phyloP scores from a whole-genome alignment of 495 filamentous ascomycete species.

The Penicillium riverlandense region DNA sequence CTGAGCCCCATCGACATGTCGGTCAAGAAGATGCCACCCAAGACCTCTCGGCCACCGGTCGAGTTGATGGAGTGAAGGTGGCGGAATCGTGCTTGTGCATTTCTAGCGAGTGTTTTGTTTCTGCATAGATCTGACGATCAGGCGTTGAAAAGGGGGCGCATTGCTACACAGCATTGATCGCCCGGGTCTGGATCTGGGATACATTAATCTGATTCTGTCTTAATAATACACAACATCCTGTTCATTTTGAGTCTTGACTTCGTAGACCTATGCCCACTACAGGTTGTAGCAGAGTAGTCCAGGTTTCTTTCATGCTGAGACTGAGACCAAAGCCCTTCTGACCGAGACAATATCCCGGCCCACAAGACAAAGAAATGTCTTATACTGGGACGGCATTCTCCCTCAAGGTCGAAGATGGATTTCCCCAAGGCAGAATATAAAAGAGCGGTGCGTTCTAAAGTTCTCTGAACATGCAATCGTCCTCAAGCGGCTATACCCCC shows the following conservation, averaged over 20 bases:
- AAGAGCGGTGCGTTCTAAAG: background rate
- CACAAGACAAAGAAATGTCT: background rate
- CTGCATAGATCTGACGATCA: conserved; percentile 2
- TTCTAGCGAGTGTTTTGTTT: conserved; percentile 13
- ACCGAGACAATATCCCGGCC: background rate
- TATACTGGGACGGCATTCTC: too few relatives aligned
- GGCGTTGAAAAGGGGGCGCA: too few relatives aligned
- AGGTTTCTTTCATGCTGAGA: background rate
- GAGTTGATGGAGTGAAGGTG: conserved; percentile 66
- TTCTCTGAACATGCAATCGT: background rate
- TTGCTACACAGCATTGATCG: background rate
- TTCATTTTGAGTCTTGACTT: too few relatives aligned
- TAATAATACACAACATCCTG: too few relatives aligned
- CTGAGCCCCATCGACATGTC: conserved; percentile 38
- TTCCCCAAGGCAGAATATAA: background rate
- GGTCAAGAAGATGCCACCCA: conserved; percentile 52
- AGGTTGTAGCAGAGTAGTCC: too few relatives aligned
- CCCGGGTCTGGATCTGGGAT: background rate
- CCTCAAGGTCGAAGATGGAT: background rate
- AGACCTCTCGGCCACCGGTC: conserved; percentile 80
- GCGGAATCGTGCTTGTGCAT: conserved; percentile 5
- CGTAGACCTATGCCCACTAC: too few relatives aligned
- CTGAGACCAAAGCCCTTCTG: background rate
- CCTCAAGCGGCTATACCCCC: background rate
- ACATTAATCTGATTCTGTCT: too few relatives aligned